These are phyloP conservation scores for Polygonum aviculare DNA, from an alignment of 148 eudicot species.

Conservation along the genomic window DNA sequence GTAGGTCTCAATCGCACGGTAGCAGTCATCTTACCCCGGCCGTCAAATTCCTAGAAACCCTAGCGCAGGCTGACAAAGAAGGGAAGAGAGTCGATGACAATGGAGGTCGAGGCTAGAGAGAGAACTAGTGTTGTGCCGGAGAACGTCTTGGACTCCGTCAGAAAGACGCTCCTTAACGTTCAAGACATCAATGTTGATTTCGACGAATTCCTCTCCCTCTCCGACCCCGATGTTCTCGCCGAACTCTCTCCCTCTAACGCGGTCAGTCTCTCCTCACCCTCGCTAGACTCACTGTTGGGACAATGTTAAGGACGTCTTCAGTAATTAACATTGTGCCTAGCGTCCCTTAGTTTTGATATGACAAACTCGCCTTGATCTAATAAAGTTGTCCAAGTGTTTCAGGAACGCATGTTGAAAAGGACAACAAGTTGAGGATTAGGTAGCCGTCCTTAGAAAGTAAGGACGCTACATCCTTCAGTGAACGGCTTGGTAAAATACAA, in stretches of 20 bases:
- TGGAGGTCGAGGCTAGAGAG: slow-evolving; percentile 4
- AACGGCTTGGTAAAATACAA: too few species aligned
- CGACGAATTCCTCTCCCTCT: slow-evolving; percentile 46
- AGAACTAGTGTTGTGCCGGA: slow-evolving; percentile 30
- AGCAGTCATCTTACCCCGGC: slow-evolving; percentile 19
- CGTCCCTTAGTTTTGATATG: too few species aligned
- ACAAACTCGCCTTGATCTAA: too few species aligned
- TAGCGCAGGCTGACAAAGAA: not conserved
- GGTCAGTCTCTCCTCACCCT: slow-evolving; percentile 65
- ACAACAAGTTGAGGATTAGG: too few species aligned
- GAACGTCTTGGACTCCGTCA: slow-evolving; percentile 50
- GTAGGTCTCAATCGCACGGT: not conserved
- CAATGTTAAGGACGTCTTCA: too few species aligned
- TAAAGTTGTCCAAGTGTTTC: too few species aligned
- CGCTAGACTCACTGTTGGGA: slow-evolving; percentile 61
- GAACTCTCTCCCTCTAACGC: slow-evolving; percentile 60
- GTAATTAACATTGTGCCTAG: too few species aligned
- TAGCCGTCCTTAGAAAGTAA: too few species aligned
- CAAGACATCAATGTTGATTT: slow-evolving; percentile 38
- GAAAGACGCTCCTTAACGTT: slow-evolving; percentile 43
- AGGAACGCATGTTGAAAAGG: too few species aligned
- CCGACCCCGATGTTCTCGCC: slow-evolving; percentile 37
- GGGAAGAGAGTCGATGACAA: slow-evolving; percentile 1
- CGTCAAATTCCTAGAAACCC: not conserved
- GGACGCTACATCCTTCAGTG: too few species aligned